Base-by-base conservation (phyloP, 352 stramenopile genomes). In the Phytophthora uliginosa region DNA sequence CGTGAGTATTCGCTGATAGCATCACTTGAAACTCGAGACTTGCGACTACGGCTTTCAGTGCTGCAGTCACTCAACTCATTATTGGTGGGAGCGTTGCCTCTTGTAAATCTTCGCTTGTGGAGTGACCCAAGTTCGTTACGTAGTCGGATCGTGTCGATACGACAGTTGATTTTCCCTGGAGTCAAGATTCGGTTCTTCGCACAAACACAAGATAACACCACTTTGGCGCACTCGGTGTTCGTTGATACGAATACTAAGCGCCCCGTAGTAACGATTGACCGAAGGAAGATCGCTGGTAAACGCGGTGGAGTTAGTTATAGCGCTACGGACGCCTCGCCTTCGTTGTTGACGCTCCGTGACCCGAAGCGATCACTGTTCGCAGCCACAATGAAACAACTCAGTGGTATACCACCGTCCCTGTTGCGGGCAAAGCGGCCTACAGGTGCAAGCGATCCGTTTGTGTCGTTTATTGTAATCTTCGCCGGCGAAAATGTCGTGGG, bases 381-480 rank as follows among this genome's bases (percentile, higher is more conserved):
- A 18, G 82, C 79, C 15, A 86, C 84, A 4, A 90, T 89, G 77
- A 59, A 69, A 9, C 88, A 95, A 36, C 62, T 95, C 17, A 75
- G 76, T 6, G 57, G 56, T 8, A 78, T 92, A 13, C 80, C 82
- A 2, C 78, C 85, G 3, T 82, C 80, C 8, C 34, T 81, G 22
- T 68, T 95, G 26, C 83, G 86, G 2, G 85, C 84, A 7, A 94
- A 93, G 69, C 82, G 88, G n/a, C 88, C 88, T 0, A 90, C 83
- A 1, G 88, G 88, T 38, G 88, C 88, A 10, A 93, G 86, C 50
- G 88, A 95, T 54, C 88, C 88, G 28, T 95, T 95, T 52, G 85
- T 95, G 17, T 83, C 88, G 24, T 95, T 95, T 71, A 91, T 92
- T 38, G 88, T 93, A 13, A 77, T 90, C 8, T 95, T 95, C 57